Evolutionary conservation across 371 early-diverging fungal genomes (phyloP), one percentile per base, ranked within the genome.

Genomic region (Rhizopus sp.): DNA sequence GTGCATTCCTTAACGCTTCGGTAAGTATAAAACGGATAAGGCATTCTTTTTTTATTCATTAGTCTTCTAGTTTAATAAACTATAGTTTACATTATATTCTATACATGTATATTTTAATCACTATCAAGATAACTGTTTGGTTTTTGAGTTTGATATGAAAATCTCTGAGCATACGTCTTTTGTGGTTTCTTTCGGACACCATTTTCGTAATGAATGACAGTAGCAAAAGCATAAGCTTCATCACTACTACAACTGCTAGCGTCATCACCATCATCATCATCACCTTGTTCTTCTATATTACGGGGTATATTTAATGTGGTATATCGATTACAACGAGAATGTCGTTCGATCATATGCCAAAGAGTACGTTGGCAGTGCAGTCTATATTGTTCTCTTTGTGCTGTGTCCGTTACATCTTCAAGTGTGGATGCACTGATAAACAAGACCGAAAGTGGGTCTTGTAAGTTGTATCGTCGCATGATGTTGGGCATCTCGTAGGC

Each of bases 331-430:
- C 53, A 32, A 3, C 46, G 41, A 23, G 38, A 49, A 32, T 65
- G 65, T 29, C 49, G 52, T 39, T 60, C 53, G 53, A 65, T 52
- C 61, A 65, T 65, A 17, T 65, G 56, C 61, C 61, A 57, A 17
- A 65, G 31, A 17, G 60, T 65, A 1, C 60, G 34, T 9, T 60
- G 60, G 12, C 57, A 56, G n/a, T 49, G 41, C 1, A 31, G 12
- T 30, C 59, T 45, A 32, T 62, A 62, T 17, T 42, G 9, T 10
- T 31, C 29, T 6, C 39, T 50, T 39, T 58, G 39, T 12, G 46
- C 49, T 17, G 42, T 41, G 2, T 29, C 39, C 10, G 49, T 42
- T 23, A 17, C 15, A 15, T 15, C 16, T 42, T 42, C 29, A 29
- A 23, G 0, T 53, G 17, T 48, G 37, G 47, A 15, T 63, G 63